A percentile compares a stretch with the other conserved stretches of the same genome.
Evolutionary conservation across 139 green algal species (phyloP).

Genomic region (Astrephomene gubernaculifera): DNA sequence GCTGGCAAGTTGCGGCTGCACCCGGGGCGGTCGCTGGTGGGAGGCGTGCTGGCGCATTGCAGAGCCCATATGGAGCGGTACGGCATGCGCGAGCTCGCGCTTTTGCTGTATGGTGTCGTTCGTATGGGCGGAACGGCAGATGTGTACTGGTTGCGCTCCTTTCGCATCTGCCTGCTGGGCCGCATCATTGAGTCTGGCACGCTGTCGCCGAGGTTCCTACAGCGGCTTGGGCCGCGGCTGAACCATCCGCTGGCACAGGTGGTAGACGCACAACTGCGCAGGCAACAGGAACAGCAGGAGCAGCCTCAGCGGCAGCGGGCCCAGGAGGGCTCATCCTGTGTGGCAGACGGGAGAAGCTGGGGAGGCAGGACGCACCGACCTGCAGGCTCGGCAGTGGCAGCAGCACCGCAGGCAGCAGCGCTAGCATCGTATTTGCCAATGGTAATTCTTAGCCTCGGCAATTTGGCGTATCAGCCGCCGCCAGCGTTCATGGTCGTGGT

Average conservation of each 20-base stretch:
- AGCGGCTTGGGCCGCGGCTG: neutral
- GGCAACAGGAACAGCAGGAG: neutral
- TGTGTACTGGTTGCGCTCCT: neutral
- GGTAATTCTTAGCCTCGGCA: neutral
- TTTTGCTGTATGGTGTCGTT: neutral
- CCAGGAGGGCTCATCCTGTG: neutral
- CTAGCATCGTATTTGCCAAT: neutral
- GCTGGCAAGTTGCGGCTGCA: constrained; percentile 41
- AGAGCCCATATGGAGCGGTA: neutral
- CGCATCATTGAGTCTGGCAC: neutral
- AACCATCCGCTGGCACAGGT: neutral
- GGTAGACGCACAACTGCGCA: neutral
- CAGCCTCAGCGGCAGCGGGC: neutral
- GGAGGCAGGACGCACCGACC: too few relatives aligned
- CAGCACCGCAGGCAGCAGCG: neutral
- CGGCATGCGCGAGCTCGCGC: constrained; percentile 15
- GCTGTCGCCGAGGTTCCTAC: neutral
- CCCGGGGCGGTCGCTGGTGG: constrained; percentile 1
- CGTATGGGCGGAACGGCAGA: neutral
- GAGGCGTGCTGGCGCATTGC: constrained; percentile 22
- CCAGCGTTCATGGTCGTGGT: neutral
- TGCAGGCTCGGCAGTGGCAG: neutral
- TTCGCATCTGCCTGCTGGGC: neutral
- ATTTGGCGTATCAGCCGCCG: constrained; percentile 8
- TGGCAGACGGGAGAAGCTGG: neutral